Evolutionary conservation across 495 filamentous ascomycete species (phyloP).

Genomic region (Hyaloscypha variabilis): DNA sequence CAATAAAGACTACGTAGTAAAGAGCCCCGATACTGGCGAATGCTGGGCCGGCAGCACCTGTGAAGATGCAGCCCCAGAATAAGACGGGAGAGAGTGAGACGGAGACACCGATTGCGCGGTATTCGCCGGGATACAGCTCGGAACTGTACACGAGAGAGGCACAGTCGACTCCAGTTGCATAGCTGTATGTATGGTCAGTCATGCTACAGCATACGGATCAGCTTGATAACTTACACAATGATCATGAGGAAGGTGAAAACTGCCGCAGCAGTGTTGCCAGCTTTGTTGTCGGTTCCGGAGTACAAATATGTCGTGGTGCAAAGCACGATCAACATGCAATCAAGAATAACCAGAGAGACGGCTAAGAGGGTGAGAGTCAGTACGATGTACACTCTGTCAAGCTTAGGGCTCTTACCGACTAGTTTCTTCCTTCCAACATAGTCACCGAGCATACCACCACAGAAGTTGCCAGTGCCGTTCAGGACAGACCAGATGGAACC

Average conservation of each 20-base stretch:
- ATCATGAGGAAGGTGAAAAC: conserved; percentile 5
- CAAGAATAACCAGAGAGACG: neutral
- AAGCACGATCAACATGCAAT: neutral
- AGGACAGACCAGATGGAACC: conserved; percentile 3
- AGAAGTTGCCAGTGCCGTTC: neutral
- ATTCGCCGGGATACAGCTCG: neutral
- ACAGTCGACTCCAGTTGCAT: neutral
- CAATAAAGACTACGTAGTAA: conserved; percentile 1
- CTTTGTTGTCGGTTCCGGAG: neutral
- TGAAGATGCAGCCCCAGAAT: neutral
- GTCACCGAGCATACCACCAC: neutral
- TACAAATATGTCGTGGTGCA: neutral
- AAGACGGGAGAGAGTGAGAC: neutral
- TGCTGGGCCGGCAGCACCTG: neutral
- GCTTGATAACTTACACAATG: neutral
- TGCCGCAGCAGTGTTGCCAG: neutral
- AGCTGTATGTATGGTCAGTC: neutral
- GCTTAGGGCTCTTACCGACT: neutral
- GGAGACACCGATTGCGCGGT: neutral
- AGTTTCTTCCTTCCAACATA: neutral
- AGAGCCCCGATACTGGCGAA: neutral
- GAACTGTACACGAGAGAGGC: neutral
- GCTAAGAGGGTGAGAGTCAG: neutral
- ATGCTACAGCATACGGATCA: neutral
- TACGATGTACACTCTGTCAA: too few relatives aligned